phyloP scores from a whole-genome alignment of 148 eudicot species.

The Oxyria digyna region DNA sequence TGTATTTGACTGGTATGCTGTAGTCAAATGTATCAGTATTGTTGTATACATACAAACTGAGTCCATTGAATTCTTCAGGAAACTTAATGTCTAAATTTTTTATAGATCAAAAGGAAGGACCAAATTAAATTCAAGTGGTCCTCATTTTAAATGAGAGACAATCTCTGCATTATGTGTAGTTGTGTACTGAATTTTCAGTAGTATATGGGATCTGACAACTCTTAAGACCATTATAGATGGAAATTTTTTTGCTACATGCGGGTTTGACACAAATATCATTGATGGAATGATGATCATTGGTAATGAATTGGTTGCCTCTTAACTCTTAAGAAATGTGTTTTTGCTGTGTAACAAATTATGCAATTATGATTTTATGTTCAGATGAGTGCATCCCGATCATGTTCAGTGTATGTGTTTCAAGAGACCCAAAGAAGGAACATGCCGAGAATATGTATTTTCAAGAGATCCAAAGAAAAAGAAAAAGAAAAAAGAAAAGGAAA shows the following conservation, averaged over 20 bases:
- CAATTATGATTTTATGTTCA: not conserved
- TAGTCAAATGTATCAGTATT: not conserved
- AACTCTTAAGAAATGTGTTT: too few relatives aligned
- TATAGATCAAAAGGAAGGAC: not conserved
- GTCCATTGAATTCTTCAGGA: not conserved
- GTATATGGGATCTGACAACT: not conserved
- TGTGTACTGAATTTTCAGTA: not conserved
- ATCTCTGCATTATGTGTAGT: not conserved
- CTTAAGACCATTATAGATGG: not conserved
- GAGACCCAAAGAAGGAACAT: too few relatives aligned
- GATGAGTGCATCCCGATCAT: too few relatives aligned
- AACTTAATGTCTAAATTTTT: not conserved
- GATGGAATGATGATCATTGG: too few relatives aligned
- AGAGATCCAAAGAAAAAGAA: too few relatives aligned
- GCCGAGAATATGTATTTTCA: too few relatives aligned
- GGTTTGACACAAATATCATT: too few relatives aligned
- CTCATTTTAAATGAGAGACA: not conserved
- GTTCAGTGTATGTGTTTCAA: too few relatives aligned
- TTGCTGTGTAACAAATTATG: not conserved
- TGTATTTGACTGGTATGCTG: not conserved
- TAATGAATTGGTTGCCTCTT: too few relatives aligned
- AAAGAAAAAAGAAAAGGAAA: too few relatives aligned
- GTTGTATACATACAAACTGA: conserved; percentile 1
- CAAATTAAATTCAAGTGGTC: conserved; percentile 2
- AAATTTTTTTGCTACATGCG: too few relatives aligned